These are phyloP conservation scores for Boletus rubroflammeus DNA, from an alignment of 768 basidiomycete genomes.

Conservation along the genomic window DNA sequence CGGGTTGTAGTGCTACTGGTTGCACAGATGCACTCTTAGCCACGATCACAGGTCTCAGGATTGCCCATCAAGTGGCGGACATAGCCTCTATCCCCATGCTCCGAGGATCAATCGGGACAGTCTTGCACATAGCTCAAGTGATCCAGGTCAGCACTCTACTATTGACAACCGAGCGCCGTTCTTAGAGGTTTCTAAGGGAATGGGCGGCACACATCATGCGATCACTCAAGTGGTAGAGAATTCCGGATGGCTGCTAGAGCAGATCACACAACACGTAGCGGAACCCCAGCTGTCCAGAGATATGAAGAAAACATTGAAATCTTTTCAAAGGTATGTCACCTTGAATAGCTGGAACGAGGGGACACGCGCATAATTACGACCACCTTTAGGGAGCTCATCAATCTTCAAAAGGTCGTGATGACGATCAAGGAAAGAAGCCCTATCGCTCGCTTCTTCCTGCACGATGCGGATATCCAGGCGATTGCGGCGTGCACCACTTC, in stretches of 20 bases:
- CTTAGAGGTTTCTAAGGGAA: slow-evolving; percentile 4
- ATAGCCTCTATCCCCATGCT: neutral
- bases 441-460: slow-evolving; percentile 7
- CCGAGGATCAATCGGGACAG: slow-evolving; percentile 7
- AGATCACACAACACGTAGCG: slow-evolving; percentile 1
- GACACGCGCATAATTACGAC: neutral
- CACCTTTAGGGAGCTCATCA: slow-evolving; percentile 4
- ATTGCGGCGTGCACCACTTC: slow-evolving; percentile 10
- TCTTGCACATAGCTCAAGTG: slow-evolving; percentile 3
- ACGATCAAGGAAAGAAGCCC: slow-evolving; percentile 1
- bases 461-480: slow-evolving; percentile 6
- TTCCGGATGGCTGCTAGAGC: slow-evolving; percentile 14
- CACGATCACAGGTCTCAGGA: slow-evolving; percentile 6
- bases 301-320: slow-evolving; percentile 1
- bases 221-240: slow-evolving; percentile 11
- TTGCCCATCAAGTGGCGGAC: slow-evolving; percentile 7
- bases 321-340: slow-evolving; percentile 6
- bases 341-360: no score
- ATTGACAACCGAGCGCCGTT: neutral
- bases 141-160: slow-evolving; percentile 6
- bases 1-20: slow-evolving; percentile 2
- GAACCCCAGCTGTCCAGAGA: neutral
- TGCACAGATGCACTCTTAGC: neutral
- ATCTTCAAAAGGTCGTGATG: slow-evolving; percentile 6
- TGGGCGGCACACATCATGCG: slow-evolving; percentile 13